Conservation (phyloP, 1,139 yeast genomes). For the Yarrowia galli region DNA sequence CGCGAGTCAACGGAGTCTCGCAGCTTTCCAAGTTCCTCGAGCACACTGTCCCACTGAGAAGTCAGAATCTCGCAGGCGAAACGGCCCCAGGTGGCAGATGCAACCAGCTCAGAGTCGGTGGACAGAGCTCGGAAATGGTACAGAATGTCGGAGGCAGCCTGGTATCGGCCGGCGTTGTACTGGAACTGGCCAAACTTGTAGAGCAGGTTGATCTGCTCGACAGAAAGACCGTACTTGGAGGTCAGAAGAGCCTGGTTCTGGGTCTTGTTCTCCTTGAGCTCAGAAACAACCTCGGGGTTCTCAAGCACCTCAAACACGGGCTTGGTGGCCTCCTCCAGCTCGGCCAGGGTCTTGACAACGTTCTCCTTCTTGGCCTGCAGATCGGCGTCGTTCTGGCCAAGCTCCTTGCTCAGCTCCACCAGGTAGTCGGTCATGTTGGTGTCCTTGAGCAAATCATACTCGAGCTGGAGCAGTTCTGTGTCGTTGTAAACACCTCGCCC, state of each 20-base stretch:
- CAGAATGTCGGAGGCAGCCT: slow-evolving; percentile 62
- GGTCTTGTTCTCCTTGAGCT: slow-evolving; percentile 60
- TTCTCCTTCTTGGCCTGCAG: slow-evolving; percentile 53
- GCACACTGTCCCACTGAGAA: slow-evolving; percentile 59
- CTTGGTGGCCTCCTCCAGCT: slow-evolving; percentile 56
- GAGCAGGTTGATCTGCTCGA: slow-evolving; percentile 59
- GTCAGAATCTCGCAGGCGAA: slow-evolving; percentile 64
- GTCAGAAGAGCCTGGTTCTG: slow-evolving; percentile 58
- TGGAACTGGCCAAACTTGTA: slow-evolving; percentile 66
- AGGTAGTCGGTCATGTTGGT: slow-evolving; percentile 63
- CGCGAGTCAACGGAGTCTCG: slow-evolving; percentile 65
- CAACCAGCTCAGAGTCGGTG: slow-evolving; percentile 57
- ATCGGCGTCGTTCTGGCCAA: slow-evolving; percentile 54
- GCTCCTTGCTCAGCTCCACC: slow-evolving; percentile 55
- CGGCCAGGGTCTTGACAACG: slow-evolving; percentile 53
- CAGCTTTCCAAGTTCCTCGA: slow-evolving; percentile 60
- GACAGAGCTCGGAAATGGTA: slow-evolving; percentile 64
- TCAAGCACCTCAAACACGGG: slow-evolving; percentile 58
- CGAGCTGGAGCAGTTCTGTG: slow-evolving; percentile 55
- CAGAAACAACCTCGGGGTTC: slow-evolving; percentile 57
- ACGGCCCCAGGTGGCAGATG: slow-evolving; percentile 71
- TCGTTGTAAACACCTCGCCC: slow-evolving; percentile 57
- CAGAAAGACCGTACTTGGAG: slow-evolving; percentile 56
- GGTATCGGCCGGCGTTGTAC: slow-evolving; percentile 66
- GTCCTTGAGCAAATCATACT: slow-evolving; percentile 61